Base-by-base conservation (phyloP, 305 asterid genomes). In the Solanum hybrid region DNA sequence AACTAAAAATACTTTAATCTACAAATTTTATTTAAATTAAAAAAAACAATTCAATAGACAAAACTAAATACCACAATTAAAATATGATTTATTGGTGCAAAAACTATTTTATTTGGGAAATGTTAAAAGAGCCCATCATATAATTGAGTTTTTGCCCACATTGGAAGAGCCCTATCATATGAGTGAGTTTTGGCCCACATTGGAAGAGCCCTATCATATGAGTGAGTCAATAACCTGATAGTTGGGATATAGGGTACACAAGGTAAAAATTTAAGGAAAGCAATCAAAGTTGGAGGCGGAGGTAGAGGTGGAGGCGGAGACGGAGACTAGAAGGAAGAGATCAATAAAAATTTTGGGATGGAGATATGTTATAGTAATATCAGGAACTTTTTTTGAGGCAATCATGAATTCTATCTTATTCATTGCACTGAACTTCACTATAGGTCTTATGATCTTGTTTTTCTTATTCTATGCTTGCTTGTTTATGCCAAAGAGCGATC, bases 341-440 rank as follows among this genome's bases (percentile, higher is more conserved):
- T 35, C 26, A 87, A 92, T 95, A 96, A 93, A 75, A 89, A 86
- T 94, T 81, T 91, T 93, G 31, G 91, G 95, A 71, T 96, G 98
- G 99, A 98, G 96, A 6, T 95, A 95, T 90, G 90, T 96, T 72
- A 90, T 96, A 91, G 95, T 96, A 29, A 95, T 37, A 37, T 37
- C 40, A 37, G 11, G 40, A 37, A 37, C 10, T 8, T 8, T 37
- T 37, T 37, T 37, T 96, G 99, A 80, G 99, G 97, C 19, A 86
- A 92, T 14, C 90, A 94, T 34, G 98, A 98, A 15, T 96, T 96
- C 92, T 96, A 95, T 69, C 86, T 86, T 79, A 96, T 96, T 96
- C 97, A 96, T 88, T 95, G 95, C 31, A 96, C 94, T 31, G 98
- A 95, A 64, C 94, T 94, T 92, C 91, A 91, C 85, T 93, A 95